Evolutionary conservation across 345 rosid genomes (phyloP), one percentile per base, ranked within the genome.

Genomic region (Erodium maritimum): DNA sequence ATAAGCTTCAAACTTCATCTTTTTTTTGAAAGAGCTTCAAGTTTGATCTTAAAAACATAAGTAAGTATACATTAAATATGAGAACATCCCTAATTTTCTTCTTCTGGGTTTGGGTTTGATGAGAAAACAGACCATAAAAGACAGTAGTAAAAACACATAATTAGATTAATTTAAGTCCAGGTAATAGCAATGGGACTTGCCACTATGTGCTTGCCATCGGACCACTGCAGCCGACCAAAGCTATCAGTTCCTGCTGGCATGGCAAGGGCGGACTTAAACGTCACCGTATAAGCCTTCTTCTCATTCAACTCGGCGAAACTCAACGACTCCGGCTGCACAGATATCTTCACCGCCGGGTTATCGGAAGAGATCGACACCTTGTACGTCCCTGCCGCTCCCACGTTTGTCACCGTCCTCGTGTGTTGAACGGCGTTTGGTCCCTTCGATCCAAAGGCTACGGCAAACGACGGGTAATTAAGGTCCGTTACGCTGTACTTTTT

Each of bases 391-490:
- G 80, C 70, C 33, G 77, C 65, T 18, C 88, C 90, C 59, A 90
- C 95, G 56, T 74, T 90, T 18, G 90, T 90, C 0, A 82, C 80
- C 0, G 86, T 82, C 37, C 97, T 78, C 19, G 79, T 71, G 80
- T 82, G 64, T 60, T 82, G 82, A 0, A 79, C 73, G 48, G 67
- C 77, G 2, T 52, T 59, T 8, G 77, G 19, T 21, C 65, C 33
- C 61, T 58, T 59, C n/a, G 24, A 21, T 18, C 75, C 83, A 11
- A 75, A 70, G 58, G 46, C 79, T 18, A 74, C 83, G 2, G 90
- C 87, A 51, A 91, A 86, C 1, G 96, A 82, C 12, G 97, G 97
- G 60, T 91, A 91, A 59, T 91, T 91, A 17, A 88, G 62, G 65
- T 91, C 83, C 0, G 64, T 55, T 11, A 84, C 54, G 54, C 77